These are phyloP conservation scores for Xylona heveae DNA, from an alignment of 495 filamentous ascomycete genomes.

Conservation along the genomic window DNA sequence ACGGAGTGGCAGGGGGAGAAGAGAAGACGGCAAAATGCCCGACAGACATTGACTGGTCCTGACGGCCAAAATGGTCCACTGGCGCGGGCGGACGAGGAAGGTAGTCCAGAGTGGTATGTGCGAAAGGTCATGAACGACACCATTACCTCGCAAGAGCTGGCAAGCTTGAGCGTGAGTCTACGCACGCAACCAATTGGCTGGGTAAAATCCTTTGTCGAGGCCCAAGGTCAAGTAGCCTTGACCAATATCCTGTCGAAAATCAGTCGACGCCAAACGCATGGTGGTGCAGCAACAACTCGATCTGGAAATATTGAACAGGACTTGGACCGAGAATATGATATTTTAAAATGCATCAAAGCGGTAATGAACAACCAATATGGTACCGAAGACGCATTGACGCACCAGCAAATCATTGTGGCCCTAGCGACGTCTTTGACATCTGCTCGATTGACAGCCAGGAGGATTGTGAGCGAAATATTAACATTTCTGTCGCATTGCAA, in stretches of 20 bases:
- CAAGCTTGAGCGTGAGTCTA: slow-evolving; percentile 79
- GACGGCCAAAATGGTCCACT: slow-evolving; percentile 44
- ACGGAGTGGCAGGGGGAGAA: slow-evolving; percentile 88
- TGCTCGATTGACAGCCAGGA: slow-evolving; percentile 74
- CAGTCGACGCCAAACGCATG: slow-evolving; percentile 63
- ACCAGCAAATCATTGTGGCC: slow-evolving; percentile 75
- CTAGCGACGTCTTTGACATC: slow-evolving; percentile 75
- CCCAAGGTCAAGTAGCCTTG: slow-evolving; percentile 88
- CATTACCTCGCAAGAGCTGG: slow-evolving; percentile 76
- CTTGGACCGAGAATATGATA: slow-evolving; percentile 88
- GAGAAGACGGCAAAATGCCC: slow-evolving; percentile 56
- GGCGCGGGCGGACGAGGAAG: slow-evolving; percentile 71
- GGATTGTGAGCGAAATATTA: slow-evolving; percentile 87
- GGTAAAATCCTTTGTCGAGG: slow-evolving; percentile 93
- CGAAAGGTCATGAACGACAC: slow-evolving; percentile 90
- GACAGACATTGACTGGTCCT: slow-evolving; percentile 32
- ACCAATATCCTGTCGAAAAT: slow-evolving; percentile 88
- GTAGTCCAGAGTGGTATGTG: slow-evolving; percentile 95
- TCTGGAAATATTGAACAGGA: too few species aligned
- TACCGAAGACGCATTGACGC: slow-evolving; percentile 84
- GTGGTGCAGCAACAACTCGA: too few species aligned
- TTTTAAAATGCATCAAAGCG: slow-evolving; percentile 90
- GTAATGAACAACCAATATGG: slow-evolving; percentile 99
- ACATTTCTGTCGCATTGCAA: slow-evolving; percentile 97
- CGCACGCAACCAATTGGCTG: slow-evolving; percentile 90